These are phyloP conservation scores for Globisporangium alternatum DNA, from an alignment of 352 stramenopile genomes.

Conservation along the genomic window DNA sequence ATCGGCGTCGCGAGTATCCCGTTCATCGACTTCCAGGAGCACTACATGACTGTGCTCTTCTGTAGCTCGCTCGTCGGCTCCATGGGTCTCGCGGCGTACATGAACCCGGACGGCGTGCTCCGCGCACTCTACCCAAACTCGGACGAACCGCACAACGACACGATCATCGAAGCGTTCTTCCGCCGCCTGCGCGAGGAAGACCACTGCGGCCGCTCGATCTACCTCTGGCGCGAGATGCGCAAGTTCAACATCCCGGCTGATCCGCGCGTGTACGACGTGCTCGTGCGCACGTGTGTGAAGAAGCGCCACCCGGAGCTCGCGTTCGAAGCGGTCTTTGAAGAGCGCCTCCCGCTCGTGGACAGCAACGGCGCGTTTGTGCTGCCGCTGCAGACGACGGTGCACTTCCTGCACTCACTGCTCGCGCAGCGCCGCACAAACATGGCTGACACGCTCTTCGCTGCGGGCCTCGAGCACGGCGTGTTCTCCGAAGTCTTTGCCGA, in stretches of 20 bases:
- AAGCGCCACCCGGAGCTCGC: constrained; percentile 82
- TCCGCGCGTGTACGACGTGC: constrained; percentile 69
- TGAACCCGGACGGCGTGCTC: constrained; percentile 80
- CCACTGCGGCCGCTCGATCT: constrained; percentile 79
- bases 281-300: constrained; percentile 79
- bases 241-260: constrained; percentile 68
- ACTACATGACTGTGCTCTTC: constrained; percentile 74
- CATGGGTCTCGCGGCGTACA: constrained; percentile 80
- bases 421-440: constrained; percentile 60
- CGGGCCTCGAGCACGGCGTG: constrained; percentile 40
- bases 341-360: constrained; percentile 50
- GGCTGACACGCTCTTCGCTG: constrained; percentile 62
- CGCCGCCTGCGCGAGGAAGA: constrained; percentile 81
- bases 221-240: constrained; percentile 84
- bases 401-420: constrained; percentile 70
- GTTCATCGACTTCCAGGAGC: constrained; percentile 72
- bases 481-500: constrained; percentile 60
- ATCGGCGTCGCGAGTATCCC: constrained; percentile 58
- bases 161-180: constrained; percentile 80
- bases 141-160: constrained; percentile 63
- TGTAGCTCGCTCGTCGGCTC: constrained; percentile 71
- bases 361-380: constrained; percentile 65
- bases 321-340: constrained; percentile 67
- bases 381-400: constrained; percentile 48
- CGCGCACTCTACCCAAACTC: constrained; percentile 77